Percentiles rank a stretch among this genome's conserved stretches.
Conservation (phyloP, 2,329 filamentous ascomycete species). For the Colletotrichum musicola region DNA sequence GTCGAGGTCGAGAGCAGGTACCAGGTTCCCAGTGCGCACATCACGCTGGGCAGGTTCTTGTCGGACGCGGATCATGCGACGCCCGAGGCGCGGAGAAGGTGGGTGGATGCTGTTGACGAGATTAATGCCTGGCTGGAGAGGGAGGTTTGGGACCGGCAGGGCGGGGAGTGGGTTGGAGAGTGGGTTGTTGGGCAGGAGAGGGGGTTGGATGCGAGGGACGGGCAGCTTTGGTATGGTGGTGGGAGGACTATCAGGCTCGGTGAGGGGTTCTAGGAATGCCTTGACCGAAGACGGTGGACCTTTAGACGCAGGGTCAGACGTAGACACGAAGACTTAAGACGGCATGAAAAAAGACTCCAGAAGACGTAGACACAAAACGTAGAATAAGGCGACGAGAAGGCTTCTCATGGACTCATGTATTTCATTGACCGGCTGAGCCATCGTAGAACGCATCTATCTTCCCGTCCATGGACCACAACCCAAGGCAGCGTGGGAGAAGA, state of each 20-base stretch:
- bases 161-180: constrained; percentile 68
- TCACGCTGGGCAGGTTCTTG: constrained; percentile 88
- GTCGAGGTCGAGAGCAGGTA: constrained; percentile 84
- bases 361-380: neutral
- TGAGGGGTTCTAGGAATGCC: constrained; percentile 66
- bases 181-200: constrained; percentile 91
- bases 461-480: constrained; percentile 16
- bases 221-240: constrained; percentile 88
- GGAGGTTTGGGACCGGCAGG: constrained; percentile 75
- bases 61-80: constrained; percentile 73
- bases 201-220: constrained; percentile 81
- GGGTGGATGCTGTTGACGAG: constrained; percentile 78
- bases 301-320: neutral
- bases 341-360: too few relatives aligned
- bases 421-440: constrained; percentile 39
- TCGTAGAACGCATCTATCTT: constrained; percentile 31
- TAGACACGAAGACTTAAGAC: neutral
- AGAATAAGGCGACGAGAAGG: neutral
- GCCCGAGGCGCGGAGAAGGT: constrained; percentile 68
- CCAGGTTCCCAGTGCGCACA: constrained; percentile 88
- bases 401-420: constrained; percentile 35
- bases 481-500: neutral
- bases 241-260: constrained; percentile 77
- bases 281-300: too few relatives aligned
- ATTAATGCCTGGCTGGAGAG: constrained; percentile 81